Conservation (phyloP, 495 filamentous ascomycete species). For the Penicillium lividum region DNA sequence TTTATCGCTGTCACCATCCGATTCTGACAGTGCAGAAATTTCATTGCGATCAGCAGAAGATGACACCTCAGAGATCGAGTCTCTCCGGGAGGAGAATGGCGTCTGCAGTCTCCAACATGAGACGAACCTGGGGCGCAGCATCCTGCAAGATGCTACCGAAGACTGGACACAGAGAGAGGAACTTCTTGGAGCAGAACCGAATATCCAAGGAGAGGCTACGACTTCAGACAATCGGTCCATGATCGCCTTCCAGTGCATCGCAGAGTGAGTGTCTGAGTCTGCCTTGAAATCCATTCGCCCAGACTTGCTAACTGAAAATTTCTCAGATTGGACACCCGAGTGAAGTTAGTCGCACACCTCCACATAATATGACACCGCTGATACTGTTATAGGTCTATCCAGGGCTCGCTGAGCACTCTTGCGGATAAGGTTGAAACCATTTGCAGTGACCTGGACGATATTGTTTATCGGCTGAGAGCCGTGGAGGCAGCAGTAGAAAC, state of each 20-base stretch:
- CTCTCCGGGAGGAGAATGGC: not conserved
- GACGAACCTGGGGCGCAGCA: not conserved
- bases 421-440: not conserved
- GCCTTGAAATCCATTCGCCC: not conserved
- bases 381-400: not conserved
- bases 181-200: not conserved
- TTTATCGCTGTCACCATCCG: slow-evolving; percentile 4
- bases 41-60: not conserved
- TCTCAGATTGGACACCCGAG: not conserved
- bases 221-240: not conserved
- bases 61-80: not conserved
- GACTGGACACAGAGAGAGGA: slow-evolving; percentile 1
- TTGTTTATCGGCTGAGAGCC: not conserved
- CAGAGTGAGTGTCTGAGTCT: not conserved
- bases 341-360: not conserved
- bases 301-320: not conserved
- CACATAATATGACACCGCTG: not conserved
- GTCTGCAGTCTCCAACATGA: not conserved
- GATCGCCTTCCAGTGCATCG: slow-evolving; percentile 1
- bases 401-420: not conserved
- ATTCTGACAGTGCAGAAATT: not conserved
- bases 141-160: not conserved
- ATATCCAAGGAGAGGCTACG: not conserved
- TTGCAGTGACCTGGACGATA: not conserved
- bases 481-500: not conserved